Base-by-base conservation (phyloP, 2,329 filamentous ascomycete genomes). In the Fusarium sp. region DNA sequence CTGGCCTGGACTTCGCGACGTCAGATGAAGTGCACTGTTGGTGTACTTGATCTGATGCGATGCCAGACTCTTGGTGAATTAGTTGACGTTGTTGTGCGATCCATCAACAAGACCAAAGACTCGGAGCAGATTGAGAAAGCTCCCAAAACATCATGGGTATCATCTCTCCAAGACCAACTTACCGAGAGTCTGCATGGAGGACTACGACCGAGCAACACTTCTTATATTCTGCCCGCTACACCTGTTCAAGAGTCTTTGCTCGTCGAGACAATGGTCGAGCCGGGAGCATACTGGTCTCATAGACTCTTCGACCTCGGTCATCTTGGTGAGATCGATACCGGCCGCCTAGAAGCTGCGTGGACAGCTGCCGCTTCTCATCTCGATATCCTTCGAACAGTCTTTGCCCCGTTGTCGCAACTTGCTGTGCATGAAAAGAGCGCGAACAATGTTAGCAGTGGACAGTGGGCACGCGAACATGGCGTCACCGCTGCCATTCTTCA, bases 221-320 rank as follows among this genome's bases (percentile, higher is more conserved):
- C 8, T 2, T 40, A 24, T 2, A 42, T 67, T 8, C n/a, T 67
- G 0, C 64, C 65, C 1, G 65, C 64, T 0, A 67, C 64, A 0
- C 65, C 64, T 2, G 50, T 67, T 39, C 65, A 67, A 3, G 65
- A 67, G 22, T 67, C 64, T 0, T 53, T 67, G 4, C 59, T 67
- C 9, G 51, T 67, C 0, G 65, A 67, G 36, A 67, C 65, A 2
- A 67, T 67, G 58, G 43, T 67, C 0, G 65, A 68, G 28, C 52
- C 65, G 1, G 39, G 53, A 19, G 64, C 65, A 3, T 67, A 68
- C 17, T 67, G 65, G 64, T 52, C 65, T 1, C 65, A 67, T 17
- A 58, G 65, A 8, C 5, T 68, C 3, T 68, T 67, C 7, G 58
- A 67, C 1, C 11, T 67, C 2, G 47, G 34, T 31, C 52, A 67